Conservation (phyloP, 768 basidiomycete species). For the Astraeus odoratus region DNA sequence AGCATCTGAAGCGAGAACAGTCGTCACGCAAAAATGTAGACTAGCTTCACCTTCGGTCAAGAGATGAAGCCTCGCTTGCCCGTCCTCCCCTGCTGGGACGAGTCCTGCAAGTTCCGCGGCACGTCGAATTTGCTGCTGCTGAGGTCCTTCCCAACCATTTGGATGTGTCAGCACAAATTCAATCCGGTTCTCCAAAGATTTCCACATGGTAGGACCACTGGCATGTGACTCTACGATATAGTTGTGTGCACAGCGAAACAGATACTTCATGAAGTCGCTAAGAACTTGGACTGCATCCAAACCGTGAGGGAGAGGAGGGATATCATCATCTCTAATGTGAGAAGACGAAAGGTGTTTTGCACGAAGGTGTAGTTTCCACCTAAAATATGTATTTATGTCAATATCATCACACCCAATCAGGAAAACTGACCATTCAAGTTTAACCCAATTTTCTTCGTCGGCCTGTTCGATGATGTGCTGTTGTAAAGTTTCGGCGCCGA, state of each 20-base stretch:
- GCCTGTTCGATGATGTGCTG: conserved; percentile 31
- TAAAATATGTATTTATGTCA: conserved; percentile 6
- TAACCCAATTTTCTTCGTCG: conserved; percentile 30
- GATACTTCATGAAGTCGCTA: conserved; percentile 22
- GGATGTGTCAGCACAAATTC: conserved; percentile 23
- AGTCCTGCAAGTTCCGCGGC: conserved; percentile 20
- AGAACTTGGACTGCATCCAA: conserved; percentile 17
- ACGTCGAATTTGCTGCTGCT: conserved; percentile 23
- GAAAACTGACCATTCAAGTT: conserved; percentile 32
- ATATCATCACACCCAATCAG: no score
- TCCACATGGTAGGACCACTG: conserved; percentile 21
- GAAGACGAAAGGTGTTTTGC: conserved; percentile 19
- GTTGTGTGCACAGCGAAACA: conserved; percentile 16
- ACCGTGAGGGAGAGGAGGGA: conserved; percentile 18
- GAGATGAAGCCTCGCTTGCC: conserved; percentile 15
- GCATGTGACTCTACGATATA: conserved; percentile 22
- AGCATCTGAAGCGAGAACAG: conserved; percentile 30
- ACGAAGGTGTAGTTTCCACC: conserved; percentile 32
- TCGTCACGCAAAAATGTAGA: conserved; percentile 34
- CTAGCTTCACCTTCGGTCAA: conserved; percentile 24
- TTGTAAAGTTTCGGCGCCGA: conserved; percentile 37
- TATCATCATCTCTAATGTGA: conserved; percentile 16
- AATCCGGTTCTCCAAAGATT: conserved; percentile 13
- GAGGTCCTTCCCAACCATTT: conserved; percentile 27
- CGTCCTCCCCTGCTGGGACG: conserved; percentile 9